Conservation (phyloP, 768 basidiomycete genomes). For the Daedaleopsis nitida region DNA sequence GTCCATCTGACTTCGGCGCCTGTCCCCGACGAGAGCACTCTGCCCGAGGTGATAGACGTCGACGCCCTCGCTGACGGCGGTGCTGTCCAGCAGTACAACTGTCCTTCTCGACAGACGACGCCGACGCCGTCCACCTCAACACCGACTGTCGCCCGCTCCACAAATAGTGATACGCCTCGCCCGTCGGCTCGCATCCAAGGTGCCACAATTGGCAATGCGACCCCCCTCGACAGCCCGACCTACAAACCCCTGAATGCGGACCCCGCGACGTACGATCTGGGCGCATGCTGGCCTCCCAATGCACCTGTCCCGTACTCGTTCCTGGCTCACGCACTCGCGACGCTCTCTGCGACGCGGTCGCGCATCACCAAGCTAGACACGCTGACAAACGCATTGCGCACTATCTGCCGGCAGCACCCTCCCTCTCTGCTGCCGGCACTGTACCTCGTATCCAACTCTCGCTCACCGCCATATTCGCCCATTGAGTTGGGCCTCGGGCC, state of each 20-base stretch:
- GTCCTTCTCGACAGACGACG: background rate
- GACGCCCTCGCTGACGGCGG: constrained; percentile 30
- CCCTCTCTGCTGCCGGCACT: constrained; percentile 72
- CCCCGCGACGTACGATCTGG: constrained; percentile 46
- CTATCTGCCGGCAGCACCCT: constrained; percentile 66
- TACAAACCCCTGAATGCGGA: constrained; percentile 48
- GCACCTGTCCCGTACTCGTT: constrained; percentile 66
- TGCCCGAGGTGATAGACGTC: constrained; percentile 35
- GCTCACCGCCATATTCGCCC: constrained; percentile 72
- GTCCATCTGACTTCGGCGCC: background rate
- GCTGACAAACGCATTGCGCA: constrained; percentile 74
- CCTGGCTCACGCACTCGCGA: constrained; percentile 62
- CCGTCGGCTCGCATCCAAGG: background rate
- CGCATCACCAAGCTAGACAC: constrained; percentile 69
- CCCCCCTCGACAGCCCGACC: constrained; percentile 8
- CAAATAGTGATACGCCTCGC: background rate
- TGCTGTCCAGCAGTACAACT: background rate
- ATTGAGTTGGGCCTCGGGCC: constrained; percentile 72
- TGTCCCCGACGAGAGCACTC: background rate
- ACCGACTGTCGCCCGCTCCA: background rate
- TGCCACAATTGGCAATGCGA: constrained; percentile 6
- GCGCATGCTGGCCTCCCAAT: constrained; percentile 45
- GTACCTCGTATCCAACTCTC: constrained; percentile 81
- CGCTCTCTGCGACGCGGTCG: constrained; percentile 68
- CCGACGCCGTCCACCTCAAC: background rate